Percentiles rank a stretch among this genome's conserved stretches.
These are phyloP conservation scores for Neocucurbitaria cava DNA, from an alignment of 2,329 filamentous ascomycete genomes.

Conservation along the genomic window DNA sequence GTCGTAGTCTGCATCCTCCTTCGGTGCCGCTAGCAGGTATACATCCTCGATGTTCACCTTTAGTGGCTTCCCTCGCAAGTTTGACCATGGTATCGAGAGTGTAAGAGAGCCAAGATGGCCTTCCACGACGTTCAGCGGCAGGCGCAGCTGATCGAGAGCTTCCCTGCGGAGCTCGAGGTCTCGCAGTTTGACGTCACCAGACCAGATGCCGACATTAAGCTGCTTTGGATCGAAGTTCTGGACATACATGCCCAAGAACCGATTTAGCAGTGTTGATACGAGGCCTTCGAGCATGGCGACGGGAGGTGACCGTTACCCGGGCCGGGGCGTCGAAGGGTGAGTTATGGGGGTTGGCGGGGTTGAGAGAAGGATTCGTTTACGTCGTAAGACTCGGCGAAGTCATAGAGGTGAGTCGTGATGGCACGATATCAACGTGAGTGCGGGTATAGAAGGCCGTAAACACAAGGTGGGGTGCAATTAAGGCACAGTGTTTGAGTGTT, in stretches of 20 bases:
- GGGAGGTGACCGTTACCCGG: constrained; percentile 73
- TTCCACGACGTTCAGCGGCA: constrained; percentile 95
- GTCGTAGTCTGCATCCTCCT: constrained; percentile 92
- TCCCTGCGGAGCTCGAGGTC: constrained; percentile 92
- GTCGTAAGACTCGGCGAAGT: constrained; percentile 39
- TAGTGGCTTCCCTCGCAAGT: constrained; percentile 90
- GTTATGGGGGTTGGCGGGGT: constrained; percentile 26
- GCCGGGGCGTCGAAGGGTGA: constrained; percentile 58
- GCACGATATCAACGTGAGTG: constrained; percentile 21
- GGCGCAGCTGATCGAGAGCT: constrained; percentile 93
- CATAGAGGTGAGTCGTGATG: constrained; percentile 36
- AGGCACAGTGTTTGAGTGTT: constrained; percentile 24
- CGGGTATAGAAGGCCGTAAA: constrained; percentile 35
- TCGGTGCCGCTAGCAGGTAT: constrained; percentile 91
- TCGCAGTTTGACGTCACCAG: constrained; percentile 92
- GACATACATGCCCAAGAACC: constrained; percentile 99
- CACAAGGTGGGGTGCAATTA: constrained; percentile 27
- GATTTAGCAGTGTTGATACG: constrained; percentile 95
- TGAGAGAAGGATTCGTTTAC: constrained; percentile 33
- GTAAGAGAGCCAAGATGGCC: constrained; percentile 93
- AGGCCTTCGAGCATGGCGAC: constrained; percentile 91
- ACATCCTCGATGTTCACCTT: constrained; percentile 97
- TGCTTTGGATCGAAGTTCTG: constrained; percentile 99
- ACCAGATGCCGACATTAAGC: constrained; percentile 99
- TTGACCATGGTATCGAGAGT: constrained; percentile 95